Evolutionary conservation across 2,329 filamentous ascomycete species (phyloP).

Genomic region (Exophiala viscosa): DNA sequence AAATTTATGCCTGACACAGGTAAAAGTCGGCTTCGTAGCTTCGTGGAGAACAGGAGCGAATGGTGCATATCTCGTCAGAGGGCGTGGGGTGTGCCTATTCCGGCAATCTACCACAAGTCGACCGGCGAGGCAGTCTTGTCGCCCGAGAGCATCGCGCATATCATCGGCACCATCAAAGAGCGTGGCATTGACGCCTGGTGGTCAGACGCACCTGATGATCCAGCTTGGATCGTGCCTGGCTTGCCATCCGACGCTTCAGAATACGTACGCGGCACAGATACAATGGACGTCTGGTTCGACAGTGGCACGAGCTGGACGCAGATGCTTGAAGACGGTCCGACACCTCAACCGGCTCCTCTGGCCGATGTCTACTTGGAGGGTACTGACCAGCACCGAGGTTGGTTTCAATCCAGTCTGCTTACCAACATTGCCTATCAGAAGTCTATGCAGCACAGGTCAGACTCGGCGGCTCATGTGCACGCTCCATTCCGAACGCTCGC

Average conservation of each 20-base stretch:
- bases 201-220: slow-evolving; percentile 72
- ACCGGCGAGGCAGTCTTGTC: slow-evolving; percentile 74
- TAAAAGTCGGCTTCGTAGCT: slow-evolving; percentile 72
- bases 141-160: slow-evolving; percentile 73
- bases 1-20: slow-evolving; percentile 75
- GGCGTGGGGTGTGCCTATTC: slow-evolving; percentile 95
- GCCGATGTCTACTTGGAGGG: slow-evolving; percentile 93
- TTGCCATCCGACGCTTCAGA: slow-evolving; percentile 49
- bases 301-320: slow-evolving; percentile 89
- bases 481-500: slow-evolving; percentile 86
- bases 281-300: slow-evolving; percentile 99
- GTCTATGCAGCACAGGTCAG: slow-evolving; percentile 33
- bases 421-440: slow-evolving; percentile 67
- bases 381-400: slow-evolving; percentile 91
- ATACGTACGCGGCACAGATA: slow-evolving; percentile 71
- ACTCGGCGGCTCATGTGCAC: slow-evolving; percentile 32
- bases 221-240: slow-evolving; percentile 68
- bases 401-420: slow-evolving; percentile 95
- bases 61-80: slow-evolving; percentile 98
- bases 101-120: slow-evolving; percentile 71
- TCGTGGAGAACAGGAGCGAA: slow-evolving; percentile 81
- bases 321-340: slow-evolving; percentile 34
- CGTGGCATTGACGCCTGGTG: slow-evolving; percentile 93
- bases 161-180: slow-evolving; percentile 71
- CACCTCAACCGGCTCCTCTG: slow-evolving; percentile 31